Base-by-base conservation (phyloP, 192 early-diverging fungal genomes). In the Coemansia sp. region DNA sequence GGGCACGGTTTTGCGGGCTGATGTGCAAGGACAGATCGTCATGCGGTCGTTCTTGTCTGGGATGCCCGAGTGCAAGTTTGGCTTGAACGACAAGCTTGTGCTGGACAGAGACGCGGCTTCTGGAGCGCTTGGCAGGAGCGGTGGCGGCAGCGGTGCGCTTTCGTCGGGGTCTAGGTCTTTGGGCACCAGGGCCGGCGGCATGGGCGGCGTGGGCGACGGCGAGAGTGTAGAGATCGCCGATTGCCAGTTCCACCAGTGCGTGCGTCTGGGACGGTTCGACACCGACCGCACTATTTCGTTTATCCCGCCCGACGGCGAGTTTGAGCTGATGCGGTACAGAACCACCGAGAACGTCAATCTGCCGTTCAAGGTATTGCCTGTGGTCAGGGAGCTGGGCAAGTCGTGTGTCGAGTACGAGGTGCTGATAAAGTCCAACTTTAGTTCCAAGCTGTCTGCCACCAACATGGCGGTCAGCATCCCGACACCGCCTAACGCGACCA, bases 221-320 rank as follows among this genome's bases (percentile, higher is more conserved):
- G 73, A 75, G 68, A 82, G 87, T 16, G 95, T 99, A 25, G 96
- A 96, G 69, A 91, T 99, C 38, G 97, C 96, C 54, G 97, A 99
- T 68, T 92, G 89, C 66, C 94, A 99, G 71, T 99, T 99, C 86
- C 97, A 99, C 75, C 97, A 99, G 83, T 98, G 97, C 80, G 97
- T 99, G 48, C 89, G 92, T 64, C 79, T 99, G 32, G 93, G 91
- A 34, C 89, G 89, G 63, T 99, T 97, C 72, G 96, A 98, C 61
- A 87, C 86, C 22, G 92, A 95, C 71, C 84, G 96, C 25, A 94
- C 92, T 4, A 99, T 99, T 76, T 96, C 89, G 71, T 99, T 99
- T 79, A 93, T 99, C 60, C 97, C 97, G 56, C 96, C 96, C 0
- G 97, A 96, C 69, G 94, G 94, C 56, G 94, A 96, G 72, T 96